phyloP scores from a whole-genome alignment of 1,284 basidiomycete genomes.

The Cryptococcus depauperatus region DNA sequence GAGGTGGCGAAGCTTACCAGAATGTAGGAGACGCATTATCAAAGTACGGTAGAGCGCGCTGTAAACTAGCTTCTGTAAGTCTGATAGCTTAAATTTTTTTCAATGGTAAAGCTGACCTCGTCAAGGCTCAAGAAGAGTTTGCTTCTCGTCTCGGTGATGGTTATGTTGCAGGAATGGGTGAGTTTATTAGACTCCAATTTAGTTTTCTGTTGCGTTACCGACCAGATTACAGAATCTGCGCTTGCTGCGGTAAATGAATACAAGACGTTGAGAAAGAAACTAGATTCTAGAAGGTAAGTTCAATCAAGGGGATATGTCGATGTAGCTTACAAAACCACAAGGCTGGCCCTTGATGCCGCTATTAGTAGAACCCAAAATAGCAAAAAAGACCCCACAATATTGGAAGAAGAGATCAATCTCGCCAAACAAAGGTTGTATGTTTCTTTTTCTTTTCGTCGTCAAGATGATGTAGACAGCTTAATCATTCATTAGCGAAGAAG shows the following conservation, averaged over 20 bases:
- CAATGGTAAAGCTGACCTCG: neutral
- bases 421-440: constrained; percentile 66
- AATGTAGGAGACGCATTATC: constrained; percentile 53
- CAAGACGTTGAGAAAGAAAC: constrained; percentile 47
- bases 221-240: constrained; percentile 49
- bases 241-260: constrained; percentile 42
- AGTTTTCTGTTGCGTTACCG: neutral
- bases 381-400: constrained; percentile 58
- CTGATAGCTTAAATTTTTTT: neutral
- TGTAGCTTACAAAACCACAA: constrained; percentile 31
- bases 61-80: constrained; percentile 61
- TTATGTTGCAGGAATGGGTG: constrained; percentile 56
- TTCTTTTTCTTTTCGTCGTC: neutral
- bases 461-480: neutral
- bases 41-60: constrained; percentile 67
- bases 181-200: constrained; percentile 4
- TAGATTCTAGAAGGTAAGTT: constrained; percentile 64
- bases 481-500: constrained; percentile 58
- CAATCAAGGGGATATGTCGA: neutral
- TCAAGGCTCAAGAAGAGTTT: constrained; percentile 59
- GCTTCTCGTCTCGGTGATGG: constrained; percentile 61
- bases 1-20: neutral
- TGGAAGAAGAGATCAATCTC: constrained; percentile 65
- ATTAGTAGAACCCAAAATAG: constrained; percentile 56
- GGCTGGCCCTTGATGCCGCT: constrained; percentile 68